Evolutionary conservation across 306 rosid genomes (phyloP).

Genomic region (Cicer judaicum): DNA sequence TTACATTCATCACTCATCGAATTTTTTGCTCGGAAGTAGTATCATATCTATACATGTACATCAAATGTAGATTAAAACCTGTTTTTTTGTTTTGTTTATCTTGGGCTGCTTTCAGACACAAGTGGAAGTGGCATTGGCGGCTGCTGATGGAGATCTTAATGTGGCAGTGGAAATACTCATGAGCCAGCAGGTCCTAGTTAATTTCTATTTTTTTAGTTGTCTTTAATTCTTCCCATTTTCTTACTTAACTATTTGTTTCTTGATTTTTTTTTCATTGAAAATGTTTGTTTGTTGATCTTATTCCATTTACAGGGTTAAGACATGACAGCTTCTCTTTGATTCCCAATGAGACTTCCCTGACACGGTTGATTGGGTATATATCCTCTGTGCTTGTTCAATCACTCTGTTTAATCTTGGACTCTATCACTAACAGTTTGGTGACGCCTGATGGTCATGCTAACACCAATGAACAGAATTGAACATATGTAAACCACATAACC

Average conservation of each 20-base stretch:
- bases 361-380: slow-evolving; percentile 31
- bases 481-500: slow-evolving; percentile 38
- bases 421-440: slow-evolving; percentile 35
- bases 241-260: not conserved
- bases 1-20: not conserved
- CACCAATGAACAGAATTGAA: slow-evolving; percentile 38
- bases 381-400: slow-evolving; percentile 18
- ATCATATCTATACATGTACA: slow-evolving; percentile 26
- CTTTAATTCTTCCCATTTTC: slow-evolving; percentile 1
- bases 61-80: slow-evolving; percentile 39
- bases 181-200: slow-evolving; percentile 85
- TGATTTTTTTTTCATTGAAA: slow-evolving; percentile 1
- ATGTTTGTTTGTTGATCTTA: slow-evolving; percentile 23
- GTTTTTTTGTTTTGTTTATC: slow-evolving; percentile 36
- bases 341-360: slow-evolving; percentile 19
- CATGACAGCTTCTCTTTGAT: slow-evolving; percentile 35
- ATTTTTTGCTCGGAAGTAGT: not conserved
- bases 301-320: slow-evolving; percentile 59
- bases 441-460: slow-evolving; percentile 39
- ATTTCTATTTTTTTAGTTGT: not conserved
- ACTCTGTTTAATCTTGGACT: slow-evolving; percentile 36
- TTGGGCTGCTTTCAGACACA: slow-evolving; percentile 74
- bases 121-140: slow-evolving; percentile 95
- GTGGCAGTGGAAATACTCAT: slow-evolving; percentile 95
- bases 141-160: slow-evolving; percentile 93